Evolutionary conservation across 2,329 filamentous ascomycete genomes (phyloP).

Genomic region (Alternaria dauci): DNA sequence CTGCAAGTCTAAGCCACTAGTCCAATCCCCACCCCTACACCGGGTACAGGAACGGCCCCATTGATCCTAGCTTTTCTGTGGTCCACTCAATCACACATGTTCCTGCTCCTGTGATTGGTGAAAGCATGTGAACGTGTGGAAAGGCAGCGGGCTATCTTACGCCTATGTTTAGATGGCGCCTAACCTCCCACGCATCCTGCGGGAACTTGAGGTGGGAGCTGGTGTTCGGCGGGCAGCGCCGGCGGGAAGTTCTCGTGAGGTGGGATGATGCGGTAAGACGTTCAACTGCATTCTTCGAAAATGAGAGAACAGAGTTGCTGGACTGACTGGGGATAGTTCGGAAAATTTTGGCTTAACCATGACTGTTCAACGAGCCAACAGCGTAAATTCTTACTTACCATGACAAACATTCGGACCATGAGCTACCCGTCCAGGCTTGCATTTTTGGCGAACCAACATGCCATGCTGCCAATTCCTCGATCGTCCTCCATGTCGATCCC

Average conservation of each 20-base stretch:
- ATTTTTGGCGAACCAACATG: not conserved
- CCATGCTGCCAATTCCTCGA: not conserved
- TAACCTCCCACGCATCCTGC: constrained; percentile 11
- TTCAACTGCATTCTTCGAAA: not conserved
- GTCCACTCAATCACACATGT: not conserved
- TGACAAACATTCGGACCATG: not conserved
- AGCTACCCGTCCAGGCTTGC: not conserved
- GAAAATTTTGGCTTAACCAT: not conserved
- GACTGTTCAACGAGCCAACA: not conserved
- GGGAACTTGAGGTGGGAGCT: not conserved
- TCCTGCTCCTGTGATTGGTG: constrained; percentile 3
- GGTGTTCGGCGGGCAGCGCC: constrained; percentile 4
- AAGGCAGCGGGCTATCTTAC: not conserved
- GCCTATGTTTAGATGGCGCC: constrained; percentile 18
- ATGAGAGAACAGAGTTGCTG: not conserved
- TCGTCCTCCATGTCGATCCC: constrained; percentile 2
- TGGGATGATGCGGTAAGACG: not conserved
- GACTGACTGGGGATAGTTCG: not conserved
- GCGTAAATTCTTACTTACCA: not conserved
- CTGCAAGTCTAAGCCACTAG: constrained; percentile 10
- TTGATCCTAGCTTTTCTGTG: not conserved
- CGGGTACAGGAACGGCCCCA: constrained; percentile 7
- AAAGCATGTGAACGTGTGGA: not conserved
- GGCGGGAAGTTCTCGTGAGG: not conserved
- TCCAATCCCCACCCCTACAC: constrained; percentile 1